A percentile compares a stretch with the other conserved stretches of the same genome.
These are phyloP conservation scores for Trichoderma asperellum DNA, from an alignment of 2,329 filamentous ascomycete species.

Conservation along the genomic window DNA sequence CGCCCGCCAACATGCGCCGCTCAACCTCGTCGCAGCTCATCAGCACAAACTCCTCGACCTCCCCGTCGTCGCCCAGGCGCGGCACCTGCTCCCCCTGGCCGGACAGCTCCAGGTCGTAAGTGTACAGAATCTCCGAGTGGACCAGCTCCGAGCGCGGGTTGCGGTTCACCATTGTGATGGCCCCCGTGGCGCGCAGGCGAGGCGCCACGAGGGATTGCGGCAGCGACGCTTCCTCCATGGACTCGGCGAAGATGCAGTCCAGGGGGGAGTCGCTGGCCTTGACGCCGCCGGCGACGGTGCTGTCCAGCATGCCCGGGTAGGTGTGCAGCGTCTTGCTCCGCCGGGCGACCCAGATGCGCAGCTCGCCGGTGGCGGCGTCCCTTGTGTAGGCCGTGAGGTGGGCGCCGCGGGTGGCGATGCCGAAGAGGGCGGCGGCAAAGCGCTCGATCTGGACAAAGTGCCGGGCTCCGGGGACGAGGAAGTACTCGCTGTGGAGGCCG, in stretches of 20 bases:
- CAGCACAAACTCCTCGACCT: conserved; percentile 76
- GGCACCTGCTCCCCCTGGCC: conserved; percentile 58
- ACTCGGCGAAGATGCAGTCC: conserved; percentile 71
- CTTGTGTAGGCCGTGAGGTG: conserved; percentile 67
- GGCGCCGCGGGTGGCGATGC: conserved; percentile 66
- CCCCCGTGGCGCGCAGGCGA: conserved; percentile 37
- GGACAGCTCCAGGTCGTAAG: conserved; percentile 74
- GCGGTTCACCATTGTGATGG: conserved; percentile 43
- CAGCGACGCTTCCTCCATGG: conserved; percentile 68
- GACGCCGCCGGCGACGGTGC: conserved; percentile 78
- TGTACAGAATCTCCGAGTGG: conserved; percentile 57
- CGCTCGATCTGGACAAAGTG: conserved; percentile 58
- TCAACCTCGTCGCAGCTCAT: conserved; percentile 65
- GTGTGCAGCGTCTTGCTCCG: conserved; percentile 69
- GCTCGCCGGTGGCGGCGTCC: conserved; percentile 40
- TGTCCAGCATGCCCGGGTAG: conserved; percentile 76
- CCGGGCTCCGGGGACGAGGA: conserved; percentile 46
- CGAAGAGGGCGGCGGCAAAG: conserved; percentile 65
- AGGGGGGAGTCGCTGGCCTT: conserved; percentile 67
- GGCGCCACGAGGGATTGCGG: conserved; percentile 36
- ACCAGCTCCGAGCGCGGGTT: conserved; percentile 37
- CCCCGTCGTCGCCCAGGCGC: conserved; percentile 75
- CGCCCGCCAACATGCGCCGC: conserved; percentile 62
- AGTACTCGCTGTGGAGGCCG: conserved; percentile 49
- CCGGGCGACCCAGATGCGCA: conserved; percentile 74